These are phyloP conservation scores for Plenodomus lindquistii DNA, from an alignment of 2,329 filamentous ascomycete species.

Conservation along the genomic window DNA sequence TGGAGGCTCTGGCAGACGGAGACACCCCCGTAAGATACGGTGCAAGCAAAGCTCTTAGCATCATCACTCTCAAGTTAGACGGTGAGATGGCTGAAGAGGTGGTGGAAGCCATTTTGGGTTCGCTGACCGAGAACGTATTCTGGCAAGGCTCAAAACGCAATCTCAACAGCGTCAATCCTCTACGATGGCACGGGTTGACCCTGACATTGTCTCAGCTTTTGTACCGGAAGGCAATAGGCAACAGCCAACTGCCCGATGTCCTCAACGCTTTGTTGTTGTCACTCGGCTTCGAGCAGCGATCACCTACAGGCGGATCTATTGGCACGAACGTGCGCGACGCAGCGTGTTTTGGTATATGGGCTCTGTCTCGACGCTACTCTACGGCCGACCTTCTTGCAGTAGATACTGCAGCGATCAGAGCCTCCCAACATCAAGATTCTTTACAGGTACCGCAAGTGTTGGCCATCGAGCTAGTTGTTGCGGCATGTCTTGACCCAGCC, in stretches of 20 bases:
- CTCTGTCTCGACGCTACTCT: conserved; percentile 81
- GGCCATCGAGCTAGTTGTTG: conserved; percentile 77
- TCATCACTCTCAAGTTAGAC: conserved; percentile 80
- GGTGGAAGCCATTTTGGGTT: conserved; percentile 80
- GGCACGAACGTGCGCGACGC: conserved; percentile 93
- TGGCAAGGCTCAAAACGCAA: conserved; percentile 59
- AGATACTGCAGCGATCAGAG: conserved; percentile 50
- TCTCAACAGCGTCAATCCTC: conserved; percentile 74
- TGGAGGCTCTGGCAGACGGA: conserved; percentile 79
- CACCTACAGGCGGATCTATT: conserved; percentile 79
- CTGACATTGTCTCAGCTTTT: conserved; percentile 85
- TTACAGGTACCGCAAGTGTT: conserved; percentile 70
- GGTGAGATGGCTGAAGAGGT: conserved; percentile 82
- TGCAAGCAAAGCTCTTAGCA: conserved; percentile 88
- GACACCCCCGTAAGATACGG: conserved; percentile 90
- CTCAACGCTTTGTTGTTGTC: conserved; percentile 77
- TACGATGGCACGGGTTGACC: conserved; percentile 91
- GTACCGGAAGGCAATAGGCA: conserved; percentile 80
- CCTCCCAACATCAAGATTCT: conserved; percentile 47
- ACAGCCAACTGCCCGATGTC: conserved; percentile 70
- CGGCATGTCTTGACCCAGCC: conserved; percentile 83
- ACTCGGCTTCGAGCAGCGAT: conserved; percentile 85
- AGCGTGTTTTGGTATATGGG: conserved; percentile 95
- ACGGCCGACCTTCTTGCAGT: conserved; percentile 75
- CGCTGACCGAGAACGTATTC: conserved; percentile 65